These are phyloP conservation scores for Lodderomyces orthopsilosis DNA, from an alignment of 1,139 yeast species.

Conservation along the genomic window DNA sequence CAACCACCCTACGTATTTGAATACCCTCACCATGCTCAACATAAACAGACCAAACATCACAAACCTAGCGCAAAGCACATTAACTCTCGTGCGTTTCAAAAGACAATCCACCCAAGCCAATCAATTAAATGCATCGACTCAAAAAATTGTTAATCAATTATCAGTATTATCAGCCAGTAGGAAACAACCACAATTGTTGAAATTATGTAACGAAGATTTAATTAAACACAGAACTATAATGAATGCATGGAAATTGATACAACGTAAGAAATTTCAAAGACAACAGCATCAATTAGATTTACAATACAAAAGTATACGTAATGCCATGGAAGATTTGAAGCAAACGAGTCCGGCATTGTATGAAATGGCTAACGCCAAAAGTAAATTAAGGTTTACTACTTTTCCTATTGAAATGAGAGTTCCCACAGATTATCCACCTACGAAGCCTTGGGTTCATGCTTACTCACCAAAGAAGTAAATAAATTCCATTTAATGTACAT, in stretches of 20 bases:
- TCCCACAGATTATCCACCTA: slow-evolving; percentile 92
- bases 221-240: slow-evolving; percentile 81
- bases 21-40: background rate
- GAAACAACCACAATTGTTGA: slow-evolving; percentile 81
- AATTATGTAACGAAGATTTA: slow-evolving; percentile 75
- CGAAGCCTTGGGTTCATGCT: slow-evolving; percentile 74
- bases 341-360: slow-evolving; percentile 44
- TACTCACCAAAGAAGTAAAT: slow-evolving; percentile 27
- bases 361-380: slow-evolving; percentile 43
- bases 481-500: background rate
- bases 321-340: slow-evolving; percentile 75
- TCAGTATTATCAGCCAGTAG: slow-evolving; percentile 84
- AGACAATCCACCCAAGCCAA: slow-evolving; percentile 22
- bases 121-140: slow-evolving; percentile 54
- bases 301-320: slow-evolving; percentile 66
- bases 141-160: slow-evolving; percentile 68
- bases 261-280: slow-evolving; percentile 45
- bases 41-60: slow-evolving; percentile 1
- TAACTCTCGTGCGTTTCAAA: slow-evolving; percentile 36
- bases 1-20: background rate
- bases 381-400: slow-evolving; percentile 29
- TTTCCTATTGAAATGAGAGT: slow-evolving; percentile 80
- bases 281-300: slow-evolving; percentile 48
- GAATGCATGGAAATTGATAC: slow-evolving; percentile 75
- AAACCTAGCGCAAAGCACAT: slow-evolving; percentile 9